Conservation (phyloP, 2,329 filamentous ascomycete genomes). For the Bipolaris cookei region DNA sequence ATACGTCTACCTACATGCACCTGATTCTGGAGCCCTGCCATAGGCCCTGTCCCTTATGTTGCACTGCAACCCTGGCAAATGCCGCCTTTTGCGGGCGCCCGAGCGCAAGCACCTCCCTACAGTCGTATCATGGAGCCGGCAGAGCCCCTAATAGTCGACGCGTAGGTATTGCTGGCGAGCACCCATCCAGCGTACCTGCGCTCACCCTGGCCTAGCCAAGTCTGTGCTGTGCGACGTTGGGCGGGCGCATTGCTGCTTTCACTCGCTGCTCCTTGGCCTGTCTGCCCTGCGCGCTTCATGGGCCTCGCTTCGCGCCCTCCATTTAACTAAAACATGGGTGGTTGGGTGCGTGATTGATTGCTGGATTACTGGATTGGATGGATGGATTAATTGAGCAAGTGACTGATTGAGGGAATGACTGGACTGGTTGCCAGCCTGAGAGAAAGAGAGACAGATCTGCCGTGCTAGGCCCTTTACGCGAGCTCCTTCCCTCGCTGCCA, state of each 20-base stretch:
- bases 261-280: slow-evolving; percentile 4
- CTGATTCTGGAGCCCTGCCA: not conserved
- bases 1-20: not conserved
- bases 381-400: not conserved
- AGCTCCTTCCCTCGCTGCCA: not conserved
- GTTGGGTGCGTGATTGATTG: no score
- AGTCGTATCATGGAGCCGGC: not conserved
- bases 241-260: slow-evolving; percentile 26
- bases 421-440: not conserved
- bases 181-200: slow-evolving; percentile 38
- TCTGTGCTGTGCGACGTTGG: slow-evolving; percentile 27
- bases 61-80: slow-evolving; percentile 23
- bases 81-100: slow-evolving; percentile 22
- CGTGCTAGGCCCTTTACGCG: not conserved
- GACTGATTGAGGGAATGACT: not conserved
- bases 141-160: slow-evolving; percentile 1
- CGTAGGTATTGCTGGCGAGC: slow-evolving; percentile 14
- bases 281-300: not conserved
- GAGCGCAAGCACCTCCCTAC: not conserved
- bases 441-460: not conserved
- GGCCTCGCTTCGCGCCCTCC: not conserved
- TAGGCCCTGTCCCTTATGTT: slow-evolving; percentile 15
- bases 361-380: not conserved
- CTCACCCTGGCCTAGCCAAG: slow-evolving; percentile 17
- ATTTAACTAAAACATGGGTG: not conserved